phyloP scores from a whole-genome alignment of 2,329 filamentous ascomycete species.

The Talaromyces marneffei region DNA sequence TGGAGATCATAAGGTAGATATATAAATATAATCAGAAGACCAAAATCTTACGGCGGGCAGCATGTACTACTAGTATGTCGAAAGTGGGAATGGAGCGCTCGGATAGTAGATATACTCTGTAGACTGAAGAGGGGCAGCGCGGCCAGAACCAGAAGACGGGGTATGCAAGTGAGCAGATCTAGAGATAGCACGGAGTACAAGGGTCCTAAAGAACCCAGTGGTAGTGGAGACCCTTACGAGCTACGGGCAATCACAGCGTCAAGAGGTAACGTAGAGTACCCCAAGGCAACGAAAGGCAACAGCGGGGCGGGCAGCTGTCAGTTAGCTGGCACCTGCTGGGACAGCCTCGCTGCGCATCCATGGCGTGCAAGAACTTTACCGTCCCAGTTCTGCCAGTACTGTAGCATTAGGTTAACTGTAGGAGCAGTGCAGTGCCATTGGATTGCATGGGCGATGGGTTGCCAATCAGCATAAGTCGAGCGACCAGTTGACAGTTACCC shows the following conservation, averaged over 20 bases:
- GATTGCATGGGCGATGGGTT: neutral
- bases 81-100: neutral
- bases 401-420: neutral
- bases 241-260: neutral
- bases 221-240: slow-evolving; percentile 1
- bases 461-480: neutral
- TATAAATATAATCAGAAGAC: neutral
- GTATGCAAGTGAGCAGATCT: neutral
- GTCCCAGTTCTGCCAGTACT: neutral
- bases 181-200: slow-evolving; percentile 1
- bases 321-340: slow-evolving; percentile 1
- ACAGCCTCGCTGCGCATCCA: slow-evolving; percentile 4
- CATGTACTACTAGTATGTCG: neutral
- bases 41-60: no score
- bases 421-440: neutral
- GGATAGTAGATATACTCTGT: slow-evolving; percentile 9
- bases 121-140: slow-evolving; percentile 10
- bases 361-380: neutral
- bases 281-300: neutral
- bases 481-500: neutral
- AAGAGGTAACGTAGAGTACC: neutral
- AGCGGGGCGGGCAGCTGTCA: slow-evolving; percentile 9
- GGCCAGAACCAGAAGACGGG: neutral
- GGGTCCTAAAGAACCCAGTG: neutral
- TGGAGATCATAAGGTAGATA: neutral